phyloP scores from a whole-genome alignment of 106 monocot species.

The Dactylorhiza incarnata region DNA sequence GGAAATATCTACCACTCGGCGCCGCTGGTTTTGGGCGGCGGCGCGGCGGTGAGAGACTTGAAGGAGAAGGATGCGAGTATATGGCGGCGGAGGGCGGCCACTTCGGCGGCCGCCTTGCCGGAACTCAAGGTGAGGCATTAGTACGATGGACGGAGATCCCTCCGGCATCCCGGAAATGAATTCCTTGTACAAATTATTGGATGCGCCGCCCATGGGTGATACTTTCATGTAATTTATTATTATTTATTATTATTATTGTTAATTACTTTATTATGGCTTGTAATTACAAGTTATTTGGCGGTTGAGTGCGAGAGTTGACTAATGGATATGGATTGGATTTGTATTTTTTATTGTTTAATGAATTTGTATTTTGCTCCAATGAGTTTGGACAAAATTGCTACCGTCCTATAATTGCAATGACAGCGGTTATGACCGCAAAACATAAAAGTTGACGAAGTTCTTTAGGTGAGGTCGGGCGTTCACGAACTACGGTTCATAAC shows the following conservation, averaged over 20 bases:
- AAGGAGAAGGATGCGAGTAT: constrained; percentile 51
- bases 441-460: too few relatives aligned
- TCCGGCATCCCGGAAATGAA: background rate
- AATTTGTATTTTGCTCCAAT: too few relatives aligned
- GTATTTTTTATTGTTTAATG: too few relatives aligned
- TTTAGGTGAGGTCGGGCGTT: too few relatives aligned
- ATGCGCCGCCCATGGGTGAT: too few relatives aligned
- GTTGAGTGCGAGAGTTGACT: background rate
- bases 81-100: constrained; percentile 55
- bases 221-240: too few relatives aligned
- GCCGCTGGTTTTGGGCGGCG: constrained; percentile 23
- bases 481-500: too few relatives aligned
- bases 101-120: background rate
- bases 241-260: background rate
- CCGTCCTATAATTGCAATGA: too few relatives aligned
- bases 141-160: too few relatives aligned
- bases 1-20: constrained; percentile 27
- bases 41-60: background rate
- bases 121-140: background rate
- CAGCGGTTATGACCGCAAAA: too few relatives aligned
- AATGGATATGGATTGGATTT: too few relatives aligned
- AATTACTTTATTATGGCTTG: background rate
- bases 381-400: too few relatives aligned
- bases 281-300: background rate
- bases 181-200: background rate